Conservation (phyloP, 768 basidiomycete genomes). For the Trichaptum fuscoviolaceum region DNA sequence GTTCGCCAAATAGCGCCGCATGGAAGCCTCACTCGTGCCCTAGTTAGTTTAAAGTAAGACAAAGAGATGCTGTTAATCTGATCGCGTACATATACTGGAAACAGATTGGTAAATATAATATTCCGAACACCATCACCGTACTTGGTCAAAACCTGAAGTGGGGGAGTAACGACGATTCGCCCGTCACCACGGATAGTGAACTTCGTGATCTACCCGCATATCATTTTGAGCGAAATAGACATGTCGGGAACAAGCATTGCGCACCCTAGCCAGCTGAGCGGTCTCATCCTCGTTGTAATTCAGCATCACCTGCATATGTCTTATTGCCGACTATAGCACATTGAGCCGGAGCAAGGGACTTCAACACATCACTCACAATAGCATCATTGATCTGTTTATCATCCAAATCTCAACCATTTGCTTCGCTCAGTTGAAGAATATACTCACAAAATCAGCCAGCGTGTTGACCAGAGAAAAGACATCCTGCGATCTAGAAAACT, state of each 20-base stretch:
- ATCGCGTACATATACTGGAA: neutral
- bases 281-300: neutral
- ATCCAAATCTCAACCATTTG: neutral
- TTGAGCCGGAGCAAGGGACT: neutral
- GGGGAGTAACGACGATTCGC: neutral
- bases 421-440: neutral
- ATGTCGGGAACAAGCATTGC: neutral
- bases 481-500: neutral
- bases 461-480: neutral
- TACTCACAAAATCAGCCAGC: neutral
- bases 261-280: neutral
- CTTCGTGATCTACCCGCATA: neutral
- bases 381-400: neutral
- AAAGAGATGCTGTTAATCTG: neutral
- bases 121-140: neutral
- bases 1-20: neutral
- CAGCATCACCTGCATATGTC: neutral
- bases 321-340: neutral
- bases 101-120: neutral
- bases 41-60: neutral
- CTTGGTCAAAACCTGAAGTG: neutral
- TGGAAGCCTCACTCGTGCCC: neutral
- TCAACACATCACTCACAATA: neutral
- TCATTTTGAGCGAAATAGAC: neutral
- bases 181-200: neutral